Evolutionary conservation across 1,284 basidiomycete genomes (phyloP), one percentile per base, ranked within the genome.

Genomic region (Ganoderma meredithae): DNA sequence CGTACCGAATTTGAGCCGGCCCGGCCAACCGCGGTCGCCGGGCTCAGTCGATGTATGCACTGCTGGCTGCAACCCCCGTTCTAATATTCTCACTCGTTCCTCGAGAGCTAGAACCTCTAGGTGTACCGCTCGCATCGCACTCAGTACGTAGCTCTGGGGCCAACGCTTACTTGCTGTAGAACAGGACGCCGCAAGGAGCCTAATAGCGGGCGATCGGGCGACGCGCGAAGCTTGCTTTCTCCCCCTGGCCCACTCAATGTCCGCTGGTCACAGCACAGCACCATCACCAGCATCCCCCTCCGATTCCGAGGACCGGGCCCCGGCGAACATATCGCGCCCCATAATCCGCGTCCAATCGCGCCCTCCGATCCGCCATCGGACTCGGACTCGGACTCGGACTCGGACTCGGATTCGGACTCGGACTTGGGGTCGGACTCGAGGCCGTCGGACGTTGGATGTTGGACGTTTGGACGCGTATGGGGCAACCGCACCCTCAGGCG

Each of bases 321-420:
- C 47, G 47, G 47, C 47, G 47, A 49, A 47, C 44, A 47, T 49
- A n/a, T 22, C 44, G 19, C 13, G 17, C 13, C 44, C n/a, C n/a
- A n/a, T n/a, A n/a, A 6, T 7, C 36, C 36, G 44, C 10, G n/a
- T 19, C n/a, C 44, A 9, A 47, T 47, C 44, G 43, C 17, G 43
- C 44, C 19, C 44, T n/a, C n/a, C 47, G 47, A 49, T 49, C 47
- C 47, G 47, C 47, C 47, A 49, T 49, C 47, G 47, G 47, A 49
- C 7, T 49, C 47, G 47, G 47, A 49, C 22, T 7, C 33, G 33
- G 33, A 8, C 4, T 36, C 33, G 33, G 33, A 8, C 4, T 36
- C 33, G 33, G 33, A 36, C 33, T 49, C 47, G 47, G 47, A 49
- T 1, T 49, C 47, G 47, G 47, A 49, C 22, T 7, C 36, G 36